A percentile compares a stretch with the other conserved stretches of the same genome.
Conservation (phyloP, 495 filamentous ascomycete genomes). For the Penicillium salamii region DNA sequence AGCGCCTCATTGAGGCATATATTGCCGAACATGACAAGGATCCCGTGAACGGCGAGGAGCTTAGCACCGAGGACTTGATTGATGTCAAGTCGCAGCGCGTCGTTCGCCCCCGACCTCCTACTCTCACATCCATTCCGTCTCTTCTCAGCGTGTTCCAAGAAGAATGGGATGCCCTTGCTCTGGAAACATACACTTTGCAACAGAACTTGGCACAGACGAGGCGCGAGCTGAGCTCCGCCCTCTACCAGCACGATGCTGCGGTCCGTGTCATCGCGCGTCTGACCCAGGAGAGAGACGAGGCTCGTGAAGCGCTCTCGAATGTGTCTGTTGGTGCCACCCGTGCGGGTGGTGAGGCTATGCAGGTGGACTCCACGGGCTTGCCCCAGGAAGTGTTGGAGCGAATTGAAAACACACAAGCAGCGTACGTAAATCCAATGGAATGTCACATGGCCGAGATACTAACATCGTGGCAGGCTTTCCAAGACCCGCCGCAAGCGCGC, state of each 20-base stretch:
- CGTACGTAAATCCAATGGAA: conserved; percentile 49
- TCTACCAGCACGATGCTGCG: conserved; percentile 96
- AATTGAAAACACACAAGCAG: conserved; percentile 73
- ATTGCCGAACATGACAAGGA: conserved; percentile 93
- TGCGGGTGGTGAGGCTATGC: conserved; percentile 78
- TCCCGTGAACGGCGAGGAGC: conserved; percentile 85
- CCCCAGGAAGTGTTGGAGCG: conserved; percentile 69
- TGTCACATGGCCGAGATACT: neutral
- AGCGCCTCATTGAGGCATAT: conserved; percentile 90
- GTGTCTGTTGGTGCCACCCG: conserved; percentile 66
- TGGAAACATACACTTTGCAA: conserved; percentile 85
- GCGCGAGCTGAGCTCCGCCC: conserved; percentile 87
- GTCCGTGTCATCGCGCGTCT: conserved; percentile 88
- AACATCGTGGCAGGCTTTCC: conserved; percentile 61
- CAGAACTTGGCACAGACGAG: conserved; percentile 85
- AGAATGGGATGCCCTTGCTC: conserved; percentile 92
- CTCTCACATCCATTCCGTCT: conserved; percentile 95
- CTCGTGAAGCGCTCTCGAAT: conserved; percentile 85
- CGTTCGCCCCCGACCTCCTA: conserved; percentile 86
- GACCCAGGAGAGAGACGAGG: conserved; percentile 86
- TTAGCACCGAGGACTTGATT: conserved; percentile 82
- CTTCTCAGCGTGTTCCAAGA: conserved; percentile 95
- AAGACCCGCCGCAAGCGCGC: conserved; percentile 83
- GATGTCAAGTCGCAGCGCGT: conserved; percentile 78
- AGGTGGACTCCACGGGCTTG: conserved; percentile 73